Evolutionary conservation across 2,329 filamentous ascomycete genomes (phyloP), one percentile per base, ranked within the genome.

Genomic region (Phoma sp.): DNA sequence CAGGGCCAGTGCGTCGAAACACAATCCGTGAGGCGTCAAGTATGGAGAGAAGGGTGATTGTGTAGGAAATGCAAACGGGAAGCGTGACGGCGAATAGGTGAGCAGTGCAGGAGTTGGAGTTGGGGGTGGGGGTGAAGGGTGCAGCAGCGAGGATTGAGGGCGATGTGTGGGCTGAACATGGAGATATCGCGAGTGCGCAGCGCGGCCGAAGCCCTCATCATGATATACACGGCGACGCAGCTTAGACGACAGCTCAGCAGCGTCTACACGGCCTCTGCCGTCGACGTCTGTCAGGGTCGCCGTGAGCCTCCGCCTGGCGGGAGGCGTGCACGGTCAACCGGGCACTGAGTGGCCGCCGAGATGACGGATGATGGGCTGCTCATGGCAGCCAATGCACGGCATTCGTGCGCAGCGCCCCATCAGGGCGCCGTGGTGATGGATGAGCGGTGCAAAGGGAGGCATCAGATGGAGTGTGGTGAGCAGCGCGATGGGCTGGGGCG

Each of bases 1-100:
- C 57, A 43, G 62, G 71, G 69, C 67, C 71, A 72, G 62, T 66
- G 72, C 71, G 60, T 64, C 67, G 65, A 74, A 60, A 74, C 72
- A 71, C 60, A 61, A 68, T 66, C 60, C 61, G 66, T 56, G 64
- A 64, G 66, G 66, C 61, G 68, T 59, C 52, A 38, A 49, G 42
- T 47, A 60, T 56, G 58, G 56, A 58, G 48, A 39, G 57, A 51
- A 59, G 42, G 38, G 57, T 25, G 52, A 54, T 56, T 37, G 54
- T 52, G 50, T 43, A 61, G 56, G 55, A 61, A 46, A 46, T 62
- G 62, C 61, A 69, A 70, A 71, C 58, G 61, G 59, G 34, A 21
- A 48, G 42, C 14, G 39, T n/a, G 45, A 51, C 14, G 50, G 40
- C 47, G 47, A 47, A 54, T 32, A 40, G 55, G 26, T 36, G 57